phyloP scores from a whole-genome alignment of 805 yeast genomes.

The Yamadazyma endophytica region DNA sequence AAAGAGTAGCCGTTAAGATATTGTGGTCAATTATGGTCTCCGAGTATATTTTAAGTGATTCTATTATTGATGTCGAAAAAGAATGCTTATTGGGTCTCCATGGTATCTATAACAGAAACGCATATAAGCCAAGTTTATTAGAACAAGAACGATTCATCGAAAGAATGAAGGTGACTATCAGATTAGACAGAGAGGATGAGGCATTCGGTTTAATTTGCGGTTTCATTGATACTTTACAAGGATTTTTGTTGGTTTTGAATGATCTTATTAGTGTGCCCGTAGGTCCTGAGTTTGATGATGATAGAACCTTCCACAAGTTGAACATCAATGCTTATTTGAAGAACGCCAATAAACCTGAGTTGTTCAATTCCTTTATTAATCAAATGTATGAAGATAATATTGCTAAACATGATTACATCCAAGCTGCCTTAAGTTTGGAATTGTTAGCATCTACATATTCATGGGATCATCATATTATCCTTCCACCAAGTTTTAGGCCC shows the following conservation, averaged over 20 bases:
- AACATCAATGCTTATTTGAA: conserved; percentile 72
- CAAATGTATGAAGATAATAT: conserved; percentile 67
- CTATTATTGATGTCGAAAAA: conserved; percentile 55
- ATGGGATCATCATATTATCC: conserved; percentile 60
- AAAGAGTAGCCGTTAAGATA: conserved; percentile 57
- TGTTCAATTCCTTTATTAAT: conserved; percentile 73
- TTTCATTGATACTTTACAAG: conserved; percentile 52
- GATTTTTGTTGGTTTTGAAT: conserved; percentile 59
- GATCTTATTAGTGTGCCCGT: conserved; percentile 72
- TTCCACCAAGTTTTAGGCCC: conserved; percentile 61
- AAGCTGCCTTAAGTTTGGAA: conserved; percentile 80
- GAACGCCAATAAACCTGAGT: conserved; percentile 74
- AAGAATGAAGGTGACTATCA: conserved; percentile 44
- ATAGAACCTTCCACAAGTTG: conserved; percentile 74
- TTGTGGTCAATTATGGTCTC: conserved; percentile 70
- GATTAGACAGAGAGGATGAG: conserved; percentile 62
- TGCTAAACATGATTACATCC: conserved; percentile 59
- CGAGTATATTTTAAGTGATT: conserved; percentile 57
- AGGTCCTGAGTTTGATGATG: conserved; percentile 83
- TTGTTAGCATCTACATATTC: conserved; percentile 69
- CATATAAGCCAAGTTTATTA: conserved; percentile 50
- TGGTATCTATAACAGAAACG: conserved; percentile 54
- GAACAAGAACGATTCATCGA: conserved; percentile 55
- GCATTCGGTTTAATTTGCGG: conserved; percentile 48
- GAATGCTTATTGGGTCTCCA: conserved; percentile 63